phyloP scores from a whole-genome alignment of 164 flowering plant genomes.

The Magnolia changhungtana region DNA sequence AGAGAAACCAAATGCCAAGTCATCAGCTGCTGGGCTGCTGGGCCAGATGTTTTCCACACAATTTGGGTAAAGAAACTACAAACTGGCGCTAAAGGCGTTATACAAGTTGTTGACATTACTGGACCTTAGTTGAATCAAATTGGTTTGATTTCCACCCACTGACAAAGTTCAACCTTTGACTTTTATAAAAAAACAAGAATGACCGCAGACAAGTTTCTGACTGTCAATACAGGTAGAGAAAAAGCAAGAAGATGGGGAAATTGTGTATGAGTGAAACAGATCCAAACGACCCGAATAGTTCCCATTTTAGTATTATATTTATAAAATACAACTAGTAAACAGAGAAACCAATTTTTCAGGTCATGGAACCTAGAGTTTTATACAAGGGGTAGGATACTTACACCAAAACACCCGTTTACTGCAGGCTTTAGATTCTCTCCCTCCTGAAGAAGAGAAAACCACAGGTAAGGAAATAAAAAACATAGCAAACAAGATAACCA shows the following conservation, averaged over 20 bases:
- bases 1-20: no score
- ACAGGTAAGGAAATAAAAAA: constrained; percentile 2
- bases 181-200: no score
- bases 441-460: constrained; percentile 43
- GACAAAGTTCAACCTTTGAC: no score
- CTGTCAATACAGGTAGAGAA: background rate
- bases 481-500: background rate
- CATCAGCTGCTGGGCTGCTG: no score
- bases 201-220: no score
- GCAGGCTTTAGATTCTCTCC: constrained; percentile 51
- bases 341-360: background rate
- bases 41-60: no score
- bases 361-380: background rate
- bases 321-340: background rate
- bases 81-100: no score
- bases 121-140: no score
- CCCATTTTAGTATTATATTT: background rate
- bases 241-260: background rate
- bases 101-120: no score
- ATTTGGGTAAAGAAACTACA: no score
- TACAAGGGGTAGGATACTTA: constrained; percentile 34
- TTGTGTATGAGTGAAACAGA: background rate
- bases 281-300: no score
- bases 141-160: no score
- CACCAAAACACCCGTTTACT: constrained; percentile 74